phyloP scores from a whole-genome alignment of 139 green algal species.

The Coelastrella sp. region DNA sequence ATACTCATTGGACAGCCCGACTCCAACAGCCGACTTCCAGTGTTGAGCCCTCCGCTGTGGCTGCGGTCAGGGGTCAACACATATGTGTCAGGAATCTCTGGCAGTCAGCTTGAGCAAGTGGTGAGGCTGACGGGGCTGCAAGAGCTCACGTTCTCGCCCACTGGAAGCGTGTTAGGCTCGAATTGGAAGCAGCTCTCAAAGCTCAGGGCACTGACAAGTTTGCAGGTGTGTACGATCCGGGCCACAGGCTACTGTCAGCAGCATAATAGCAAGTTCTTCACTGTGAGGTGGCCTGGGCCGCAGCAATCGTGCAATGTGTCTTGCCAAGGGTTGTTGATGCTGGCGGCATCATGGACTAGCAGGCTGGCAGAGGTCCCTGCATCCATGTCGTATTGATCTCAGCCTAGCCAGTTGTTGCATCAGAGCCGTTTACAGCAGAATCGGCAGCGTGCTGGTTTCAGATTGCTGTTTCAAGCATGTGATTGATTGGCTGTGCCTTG shows the following conservation, averaged over 20 bases:
- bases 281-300: too few species aligned
- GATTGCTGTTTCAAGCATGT: too few species aligned
- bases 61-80: not conserved
- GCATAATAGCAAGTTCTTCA: not conserved
- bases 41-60: not conserved
- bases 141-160: not conserved
- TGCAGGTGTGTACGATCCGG: not conserved
- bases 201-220: constrained; percentile 11
- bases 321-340: not conserved
- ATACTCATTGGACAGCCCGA: not conserved
- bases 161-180: not conserved
- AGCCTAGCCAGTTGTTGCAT: too few species aligned
- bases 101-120: not conserved
- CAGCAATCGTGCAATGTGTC: too few species aligned
- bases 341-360: not conserved
- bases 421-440: too few species aligned
- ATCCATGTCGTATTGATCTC: too few species aligned
- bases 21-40: constrained; percentile 4
- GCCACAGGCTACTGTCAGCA: not conserved
- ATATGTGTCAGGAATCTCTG: not conserved
- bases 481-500: not conserved
- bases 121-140: not conserved
- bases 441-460: too few species aligned
- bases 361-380: not conserved
- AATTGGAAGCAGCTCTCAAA: constrained; percentile 9